Evolutionary conservation across 1,284 basidiomycete species (phyloP).

Genomic region (Bondarzewia mesenterica): DNA sequence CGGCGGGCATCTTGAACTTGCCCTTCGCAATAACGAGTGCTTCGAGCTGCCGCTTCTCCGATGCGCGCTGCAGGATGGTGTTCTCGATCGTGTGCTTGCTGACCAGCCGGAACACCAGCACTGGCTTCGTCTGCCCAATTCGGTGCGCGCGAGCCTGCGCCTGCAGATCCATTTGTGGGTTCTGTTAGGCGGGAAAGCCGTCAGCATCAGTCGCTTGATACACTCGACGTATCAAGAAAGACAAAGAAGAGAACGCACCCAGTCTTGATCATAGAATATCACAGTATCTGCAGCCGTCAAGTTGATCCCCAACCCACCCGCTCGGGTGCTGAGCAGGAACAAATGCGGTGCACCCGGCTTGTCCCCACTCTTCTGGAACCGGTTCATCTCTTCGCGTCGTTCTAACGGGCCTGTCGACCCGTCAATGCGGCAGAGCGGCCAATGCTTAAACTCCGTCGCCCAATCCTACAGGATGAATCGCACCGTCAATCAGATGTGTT

Average conservation of each 20-base stretch:
- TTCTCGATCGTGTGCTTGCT: conserved; percentile 87
- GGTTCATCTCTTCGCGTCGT: conserved; percentile 78
- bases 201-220: conserved; percentile 7
- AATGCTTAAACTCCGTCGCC: conserved; percentile 76
- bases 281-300: conserved; percentile 92
- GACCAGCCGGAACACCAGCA: conserved; percentile 84
- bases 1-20: conserved; percentile 70
- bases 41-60: conserved; percentile 86
- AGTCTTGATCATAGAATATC: conserved; percentile 93
- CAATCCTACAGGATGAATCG: conserved; percentile 52
- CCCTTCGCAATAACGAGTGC: conserved; percentile 92
- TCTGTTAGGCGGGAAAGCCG: conserved; percentile 37
- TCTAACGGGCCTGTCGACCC: conserved; percentile 74
- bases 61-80: conserved; percentile 84
- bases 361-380: conserved; percentile 76
- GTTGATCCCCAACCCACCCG: conserved; percentile 90
- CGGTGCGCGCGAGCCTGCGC: conserved; percentile 94
- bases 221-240: background rate
- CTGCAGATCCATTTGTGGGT: conserved; percentile 94
- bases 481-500: conserved; percentile 3
- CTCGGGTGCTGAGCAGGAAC: conserved; percentile 88
- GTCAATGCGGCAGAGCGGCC: conserved; percentile 86
- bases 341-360: conserved; percentile 61
- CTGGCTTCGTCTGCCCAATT: conserved; percentile 88
- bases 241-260: conserved; percentile 44